Conservation (phyloP, 1,284 basidiomycete genomes). For the Pseudozyma hubeiensis region DNA sequence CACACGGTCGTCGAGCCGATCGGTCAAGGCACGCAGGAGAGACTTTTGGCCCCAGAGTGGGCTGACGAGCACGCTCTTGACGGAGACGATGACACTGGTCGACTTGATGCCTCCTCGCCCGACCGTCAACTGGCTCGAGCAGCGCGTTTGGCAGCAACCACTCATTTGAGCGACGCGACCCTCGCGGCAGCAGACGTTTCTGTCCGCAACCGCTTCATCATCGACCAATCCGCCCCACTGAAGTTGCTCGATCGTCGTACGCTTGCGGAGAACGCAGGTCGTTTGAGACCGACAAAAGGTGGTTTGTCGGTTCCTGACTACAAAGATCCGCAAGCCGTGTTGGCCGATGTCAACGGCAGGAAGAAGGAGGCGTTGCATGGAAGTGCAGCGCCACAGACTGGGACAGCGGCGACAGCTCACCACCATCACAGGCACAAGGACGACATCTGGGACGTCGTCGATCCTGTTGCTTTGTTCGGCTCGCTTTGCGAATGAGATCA, state of each 20-base stretch:
- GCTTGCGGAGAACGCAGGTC: conserved; percentile 48
- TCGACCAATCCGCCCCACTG: conserved; percentile 61
- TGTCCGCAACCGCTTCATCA: conserved; percentile 53
- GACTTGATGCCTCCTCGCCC: conserved; percentile 9
- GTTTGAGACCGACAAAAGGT: conserved; percentile 40
- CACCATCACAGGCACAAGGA: conserved; percentile 53
- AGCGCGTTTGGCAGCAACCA: conserved; percentile 46
- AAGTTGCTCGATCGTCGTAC: conserved; percentile 57
- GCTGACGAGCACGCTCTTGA: conserved; percentile 23
- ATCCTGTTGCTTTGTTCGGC: conserved; percentile 61
- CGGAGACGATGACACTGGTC: conserved; percentile 14
- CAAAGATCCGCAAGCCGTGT: conserved; percentile 21
- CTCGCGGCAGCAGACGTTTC: conserved; percentile 7
- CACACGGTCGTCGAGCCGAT: conserved; percentile 65
- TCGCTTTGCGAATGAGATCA: conserved; percentile 36
- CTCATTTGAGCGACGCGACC: conserved; percentile 42
- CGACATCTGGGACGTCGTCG: conserved; percentile 65
- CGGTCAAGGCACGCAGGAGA: conserved; percentile 62
- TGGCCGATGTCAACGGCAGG: conserved; percentile 43
- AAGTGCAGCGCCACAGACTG: background rate
- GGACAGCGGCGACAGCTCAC: background rate
- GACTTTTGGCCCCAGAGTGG: conserved; percentile 60
- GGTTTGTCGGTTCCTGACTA: conserved; percentile 35
- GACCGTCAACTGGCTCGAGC: conserved; percentile 32
- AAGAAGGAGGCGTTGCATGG: conserved; percentile 21